Base-by-base conservation (phyloP, 2,329 filamentous ascomycete species). In the Trichoderma gracile region DNA sequence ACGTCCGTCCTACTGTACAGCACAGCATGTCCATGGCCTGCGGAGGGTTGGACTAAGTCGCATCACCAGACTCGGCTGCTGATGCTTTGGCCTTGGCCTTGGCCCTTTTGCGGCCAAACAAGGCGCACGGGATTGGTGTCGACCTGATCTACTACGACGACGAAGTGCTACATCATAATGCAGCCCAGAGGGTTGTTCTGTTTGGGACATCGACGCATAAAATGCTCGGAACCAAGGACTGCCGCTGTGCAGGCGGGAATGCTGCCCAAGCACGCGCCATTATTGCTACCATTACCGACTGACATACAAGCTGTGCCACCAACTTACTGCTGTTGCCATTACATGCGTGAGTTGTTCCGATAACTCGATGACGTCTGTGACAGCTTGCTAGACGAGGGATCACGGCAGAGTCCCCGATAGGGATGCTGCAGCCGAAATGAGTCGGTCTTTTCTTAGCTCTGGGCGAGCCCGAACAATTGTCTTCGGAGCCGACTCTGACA, bases 341-440 rank as follows among this genome's bases (percentile, higher is more conserved):
- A 38, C 33, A 14, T 38, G 33, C 33, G 33, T 38, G 33, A 12
- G 14, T 38, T 38, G 33, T 30, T 38, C 17, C 23, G 14, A 30
- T 43, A 30, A 10, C 38, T 30, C 33, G 57, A 61, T 61, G 58
- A 61, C 58, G 58, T 61, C 49, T 45, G 38, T 61, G 58, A 61
- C 47, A 60, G 57, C 57, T 42, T 10, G 25, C 45, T 12, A 19
- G 45, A 30, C 27, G 43, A 58, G 19, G 38, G 33, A 54, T 47
- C 47, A 5, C 25, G 30, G 38, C 40, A 38, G 7, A 19, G 38
- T 19, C 47, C 46, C 58, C 49, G 47, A 61, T 53, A 52, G 47
- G 47, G 40, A 53, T 6, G 21, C 49, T 45, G 25, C 47, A 42
- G 38, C 58, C 58, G 58, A 61, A 61, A 61, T 61, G 53, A 27